Evolutionary conservation across 495 filamentous ascomycete species (phyloP).

Genomic region (Chaetomium fimeti): DNA sequence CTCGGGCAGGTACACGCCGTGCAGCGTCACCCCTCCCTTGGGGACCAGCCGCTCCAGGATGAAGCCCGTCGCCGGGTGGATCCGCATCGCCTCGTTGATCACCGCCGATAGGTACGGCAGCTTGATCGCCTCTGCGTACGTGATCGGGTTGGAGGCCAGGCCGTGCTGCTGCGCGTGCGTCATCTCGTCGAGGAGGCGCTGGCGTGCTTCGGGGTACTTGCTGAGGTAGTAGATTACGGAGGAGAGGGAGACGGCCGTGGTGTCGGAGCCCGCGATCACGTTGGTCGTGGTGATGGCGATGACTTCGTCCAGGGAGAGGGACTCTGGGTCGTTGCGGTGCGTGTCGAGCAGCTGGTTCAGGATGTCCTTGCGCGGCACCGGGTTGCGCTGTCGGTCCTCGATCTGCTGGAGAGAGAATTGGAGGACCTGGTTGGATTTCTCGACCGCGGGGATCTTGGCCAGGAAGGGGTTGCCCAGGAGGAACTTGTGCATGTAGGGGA

Average conservation of each 20-base stretch:
- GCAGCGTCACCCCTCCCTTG: conserved; percentile 48
- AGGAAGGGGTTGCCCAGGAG: background rate
- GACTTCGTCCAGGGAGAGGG: conserved; percentile 32
- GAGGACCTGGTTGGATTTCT: background rate
- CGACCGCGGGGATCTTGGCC: background rate
- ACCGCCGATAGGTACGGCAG: conserved; percentile 51
- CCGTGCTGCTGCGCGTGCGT: conserved; percentile 28
- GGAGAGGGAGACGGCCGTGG: conserved; percentile 59
- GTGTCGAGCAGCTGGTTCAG: background rate
- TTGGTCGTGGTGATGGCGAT: conserved; percentile 23
- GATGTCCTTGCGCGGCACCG: conserved; percentile 10
- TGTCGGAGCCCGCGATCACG: conserved; percentile 61
- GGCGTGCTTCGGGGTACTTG: conserved; percentile 44
- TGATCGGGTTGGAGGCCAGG: background rate
- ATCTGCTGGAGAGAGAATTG: background rate
- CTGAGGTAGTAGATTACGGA: conserved; percentile 55
- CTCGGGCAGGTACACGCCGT: conserved; percentile 47
- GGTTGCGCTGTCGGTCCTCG: conserved; percentile 1
- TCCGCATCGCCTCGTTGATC: conserved; percentile 54
- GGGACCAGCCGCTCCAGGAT: conserved; percentile 42
- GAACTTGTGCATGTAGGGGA: background rate
- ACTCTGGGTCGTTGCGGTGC: background rate
- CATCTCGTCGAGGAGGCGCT: conserved; percentile 56
- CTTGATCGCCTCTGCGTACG: conserved; percentile 30
- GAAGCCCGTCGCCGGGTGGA: conserved; percentile 39